Evolutionary conservation across 345 rosid genomes (phyloP).

Genomic region (Alliaria petiolata): DNA sequence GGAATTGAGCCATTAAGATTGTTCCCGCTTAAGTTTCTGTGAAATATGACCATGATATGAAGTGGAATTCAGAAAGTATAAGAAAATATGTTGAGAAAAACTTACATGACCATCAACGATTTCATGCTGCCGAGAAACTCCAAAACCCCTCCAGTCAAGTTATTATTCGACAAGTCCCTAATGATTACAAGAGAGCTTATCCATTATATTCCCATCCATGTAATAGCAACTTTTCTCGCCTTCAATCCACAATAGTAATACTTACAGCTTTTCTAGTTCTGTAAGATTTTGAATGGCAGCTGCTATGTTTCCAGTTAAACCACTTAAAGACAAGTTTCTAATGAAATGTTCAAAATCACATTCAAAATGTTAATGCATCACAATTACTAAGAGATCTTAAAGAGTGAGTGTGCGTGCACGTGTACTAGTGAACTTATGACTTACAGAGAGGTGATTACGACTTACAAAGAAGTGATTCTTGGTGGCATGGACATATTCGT

Average conservation of each 20-base stretch:
- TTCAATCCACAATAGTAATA: neutral
- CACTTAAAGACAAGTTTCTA: conserved; percentile 40
- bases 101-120: conserved; percentile 43
- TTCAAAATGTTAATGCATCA: neutral
- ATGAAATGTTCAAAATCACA: neutral
- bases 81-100: neutral
- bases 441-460: too few relatives aligned
- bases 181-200: neutral
- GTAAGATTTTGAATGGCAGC: conserved; percentile 29
- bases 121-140: conserved; percentile 37
- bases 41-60: neutral
- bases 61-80: neutral
- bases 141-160: conserved; percentile 46
- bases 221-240: neutral
- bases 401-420: too few relatives aligned
- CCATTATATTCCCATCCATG: neutral
- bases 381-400: neutral
- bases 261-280: conserved; percentile 37
- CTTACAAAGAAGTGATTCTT: conserved; percentile 21
- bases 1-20: conserved; percentile 42
- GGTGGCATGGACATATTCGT: neutral
- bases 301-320: conserved; percentile 35
- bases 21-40: conserved; percentile 42
- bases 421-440: neutral
- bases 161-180: too few relatives aligned